phyloP scores from a whole-genome alignment of 2,329 filamentous ascomycete species.

The Metarhizium brunneum region DNA sequence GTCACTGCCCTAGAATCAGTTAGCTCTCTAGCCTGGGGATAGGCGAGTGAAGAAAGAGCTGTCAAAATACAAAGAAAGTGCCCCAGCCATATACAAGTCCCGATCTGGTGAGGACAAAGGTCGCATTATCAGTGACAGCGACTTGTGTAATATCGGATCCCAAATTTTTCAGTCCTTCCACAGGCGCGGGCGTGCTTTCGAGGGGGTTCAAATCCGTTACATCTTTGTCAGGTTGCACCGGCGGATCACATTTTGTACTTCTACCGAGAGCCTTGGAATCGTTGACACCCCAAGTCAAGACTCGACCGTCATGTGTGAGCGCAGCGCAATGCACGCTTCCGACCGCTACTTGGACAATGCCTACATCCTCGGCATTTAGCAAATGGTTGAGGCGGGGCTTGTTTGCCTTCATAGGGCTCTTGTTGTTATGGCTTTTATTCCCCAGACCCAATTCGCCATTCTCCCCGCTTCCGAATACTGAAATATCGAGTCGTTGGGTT shows the following conservation, averaged over 20 bases:
- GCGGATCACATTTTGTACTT: constrained; percentile 37
- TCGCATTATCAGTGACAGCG: constrained; percentile 54
- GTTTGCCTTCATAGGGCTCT: constrained; percentile 1
- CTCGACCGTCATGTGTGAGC: constrained; percentile 51
- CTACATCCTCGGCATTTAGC: constrained; percentile 35
- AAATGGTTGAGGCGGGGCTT: constrained; percentile 36
- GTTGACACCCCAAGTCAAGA: constrained; percentile 60
- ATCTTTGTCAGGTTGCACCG: constrained; percentile 28
- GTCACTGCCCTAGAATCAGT: constrained; percentile 2
- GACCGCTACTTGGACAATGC: constrained; percentile 50
- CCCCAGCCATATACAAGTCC: constrained; percentile 70
- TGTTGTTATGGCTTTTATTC: background rate
- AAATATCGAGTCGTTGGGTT: constrained; percentile 2
- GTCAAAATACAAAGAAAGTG: constrained; percentile 50
- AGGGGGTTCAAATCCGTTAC: constrained; percentile 42
- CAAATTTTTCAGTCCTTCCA: constrained; percentile 37
- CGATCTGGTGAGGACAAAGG: constrained; percentile 59
- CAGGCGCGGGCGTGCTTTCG: constrained; percentile 42
- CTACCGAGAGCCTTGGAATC: constrained; percentile 55
- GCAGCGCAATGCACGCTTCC: constrained; percentile 57
- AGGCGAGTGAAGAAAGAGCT: constrained; percentile 1
- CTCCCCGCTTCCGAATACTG: constrained; percentile 9
- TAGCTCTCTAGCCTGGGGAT: background rate
- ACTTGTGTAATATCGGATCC: constrained; percentile 49
- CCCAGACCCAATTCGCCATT: constrained; percentile 11